A percentile compares a stretch with the other conserved stretches of the same genome.
Conservation (phyloP, 179 eudicot genomes). For the Monotropa hypopitys region DNA sequence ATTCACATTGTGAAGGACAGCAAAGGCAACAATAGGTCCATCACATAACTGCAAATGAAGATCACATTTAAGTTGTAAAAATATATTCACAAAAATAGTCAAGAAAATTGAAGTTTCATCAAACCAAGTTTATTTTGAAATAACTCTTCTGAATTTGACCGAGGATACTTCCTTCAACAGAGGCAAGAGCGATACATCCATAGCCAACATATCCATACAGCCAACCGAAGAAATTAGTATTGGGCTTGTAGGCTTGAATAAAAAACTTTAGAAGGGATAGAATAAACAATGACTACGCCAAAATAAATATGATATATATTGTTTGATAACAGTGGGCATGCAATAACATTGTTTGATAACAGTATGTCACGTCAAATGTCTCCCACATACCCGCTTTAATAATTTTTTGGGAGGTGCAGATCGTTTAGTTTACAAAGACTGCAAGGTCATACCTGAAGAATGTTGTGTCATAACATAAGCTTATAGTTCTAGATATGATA, state of each 20-base stretch:
- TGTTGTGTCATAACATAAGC: too few species aligned
- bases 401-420: neutral
- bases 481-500: too few species aligned
- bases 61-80: neutral
- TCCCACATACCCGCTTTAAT: neutral
- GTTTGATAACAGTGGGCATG: neutral
- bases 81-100: neutral
- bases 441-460: too few species aligned
- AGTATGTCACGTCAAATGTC: neutral
- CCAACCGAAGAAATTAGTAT: neutral
- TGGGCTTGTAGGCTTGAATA: neutral
- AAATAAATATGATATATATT: neutral
- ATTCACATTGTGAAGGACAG: conserved; percentile 93
- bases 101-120: neutral
- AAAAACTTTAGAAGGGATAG: neutral
- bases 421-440: too few species aligned
- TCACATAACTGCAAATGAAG: conserved; percentile 67
- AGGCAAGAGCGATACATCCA: neutral
- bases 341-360: neutral
- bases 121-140: neutral
- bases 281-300: neutral
- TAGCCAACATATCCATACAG: neutral
- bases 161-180: neutral
- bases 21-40: conserved; percentile 80
- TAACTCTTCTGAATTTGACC: neutral